Percentiles rank a stretch among this genome's conserved stretches.
Evolutionary conservation across 2,329 filamentous ascomycete genomes (phyloP).

Genomic region (Paecilomyces formosus): DNA sequence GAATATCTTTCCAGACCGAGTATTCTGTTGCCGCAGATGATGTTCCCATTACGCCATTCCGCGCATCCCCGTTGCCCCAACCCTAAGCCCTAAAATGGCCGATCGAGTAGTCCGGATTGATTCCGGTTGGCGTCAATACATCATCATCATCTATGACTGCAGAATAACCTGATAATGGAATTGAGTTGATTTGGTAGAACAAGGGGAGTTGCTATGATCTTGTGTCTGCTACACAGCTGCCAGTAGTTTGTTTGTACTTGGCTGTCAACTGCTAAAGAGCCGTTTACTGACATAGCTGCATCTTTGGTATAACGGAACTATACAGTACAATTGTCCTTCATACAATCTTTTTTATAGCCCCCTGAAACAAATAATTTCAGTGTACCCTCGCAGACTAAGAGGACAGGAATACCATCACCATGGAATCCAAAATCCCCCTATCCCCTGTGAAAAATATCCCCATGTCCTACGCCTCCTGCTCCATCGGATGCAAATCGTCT

Average conservation of each 20-base stretch:
- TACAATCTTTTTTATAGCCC: too few species aligned
- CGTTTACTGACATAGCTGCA: too few species aligned
- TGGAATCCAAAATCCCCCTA: constrained; percentile 5
- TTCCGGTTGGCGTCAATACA: constrained; percentile 1
- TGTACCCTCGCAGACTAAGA: too few species aligned
- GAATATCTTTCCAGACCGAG: neutral
- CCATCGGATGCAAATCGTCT: constrained; percentile 27
- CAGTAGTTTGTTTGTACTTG: too few species aligned
- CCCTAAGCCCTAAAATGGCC: neutral
- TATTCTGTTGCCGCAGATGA: neutral
- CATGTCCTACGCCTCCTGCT: constrained; percentile 36
- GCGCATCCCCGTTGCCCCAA: neutral
- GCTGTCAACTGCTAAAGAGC: too few species aligned
- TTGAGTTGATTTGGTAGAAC: neutral
- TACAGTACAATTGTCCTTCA: too few species aligned
- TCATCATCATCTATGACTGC: constrained; percentile 1
- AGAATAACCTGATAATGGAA: neutral
- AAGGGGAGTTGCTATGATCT: neutral
- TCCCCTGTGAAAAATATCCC: constrained; percentile 21
- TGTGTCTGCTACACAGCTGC: neutral
- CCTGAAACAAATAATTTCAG: too few species aligned
- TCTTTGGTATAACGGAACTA: too few species aligned
- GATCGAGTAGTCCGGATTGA: neutral
- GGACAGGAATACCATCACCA: neutral
- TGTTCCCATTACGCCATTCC: constrained; percentile 3